Percentiles rank a stretch among this genome's conserved stretches.
phyloP scores from a whole-genome alignment of 352 stramenopile genomes.

The Pythium oligandrum region DNA sequence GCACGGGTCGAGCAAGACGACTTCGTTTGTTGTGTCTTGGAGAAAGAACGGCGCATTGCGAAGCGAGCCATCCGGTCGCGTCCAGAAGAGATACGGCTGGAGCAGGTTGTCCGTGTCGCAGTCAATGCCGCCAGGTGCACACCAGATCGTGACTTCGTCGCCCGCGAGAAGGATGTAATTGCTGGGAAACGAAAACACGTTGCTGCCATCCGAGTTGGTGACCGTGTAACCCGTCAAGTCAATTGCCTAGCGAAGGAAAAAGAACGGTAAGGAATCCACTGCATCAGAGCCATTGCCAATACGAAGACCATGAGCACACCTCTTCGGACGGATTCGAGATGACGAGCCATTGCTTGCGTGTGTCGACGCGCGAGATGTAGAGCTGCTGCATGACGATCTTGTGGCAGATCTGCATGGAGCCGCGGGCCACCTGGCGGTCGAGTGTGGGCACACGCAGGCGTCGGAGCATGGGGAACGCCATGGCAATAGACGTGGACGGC shows the following conservation, averaged over 20 bases:
- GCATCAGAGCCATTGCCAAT: not conserved
- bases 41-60: slow-evolving; percentile 58
- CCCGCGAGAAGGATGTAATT: slow-evolving; percentile 66
- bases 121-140: slow-evolving; percentile 51
- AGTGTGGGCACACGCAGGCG: slow-evolving; percentile 55
- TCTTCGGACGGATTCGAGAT: slow-evolving; percentile 76
- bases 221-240: slow-evolving; percentile 70
- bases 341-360: slow-evolving; percentile 74
- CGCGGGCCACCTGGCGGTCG: slow-evolving; percentile 64
- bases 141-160: slow-evolving; percentile 84
- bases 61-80: slow-evolving; percentile 45
- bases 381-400: slow-evolving; percentile 83
- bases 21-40: slow-evolving; percentile 38
- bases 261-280: not conserved
- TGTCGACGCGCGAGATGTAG: slow-evolving; percentile 75
- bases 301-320: slow-evolving; percentile 7
- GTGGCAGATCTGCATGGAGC: slow-evolving; percentile 81
- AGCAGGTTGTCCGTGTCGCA: slow-evolving; percentile 74
- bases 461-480: slow-evolving; percentile 60
- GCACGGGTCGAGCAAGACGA: slow-evolving; percentile 67
- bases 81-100: slow-evolving; percentile 83
- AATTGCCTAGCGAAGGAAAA: slow-evolving; percentile 21
- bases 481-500: slow-evolving; percentile 12
- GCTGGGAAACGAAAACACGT: slow-evolving; percentile 59
- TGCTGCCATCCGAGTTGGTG: slow-evolving; percentile 31